These are phyloP conservation scores for Trichoderma endophyticum DNA, from an alignment of 2,329 filamentous ascomycete species.

Conservation along the genomic window DNA sequence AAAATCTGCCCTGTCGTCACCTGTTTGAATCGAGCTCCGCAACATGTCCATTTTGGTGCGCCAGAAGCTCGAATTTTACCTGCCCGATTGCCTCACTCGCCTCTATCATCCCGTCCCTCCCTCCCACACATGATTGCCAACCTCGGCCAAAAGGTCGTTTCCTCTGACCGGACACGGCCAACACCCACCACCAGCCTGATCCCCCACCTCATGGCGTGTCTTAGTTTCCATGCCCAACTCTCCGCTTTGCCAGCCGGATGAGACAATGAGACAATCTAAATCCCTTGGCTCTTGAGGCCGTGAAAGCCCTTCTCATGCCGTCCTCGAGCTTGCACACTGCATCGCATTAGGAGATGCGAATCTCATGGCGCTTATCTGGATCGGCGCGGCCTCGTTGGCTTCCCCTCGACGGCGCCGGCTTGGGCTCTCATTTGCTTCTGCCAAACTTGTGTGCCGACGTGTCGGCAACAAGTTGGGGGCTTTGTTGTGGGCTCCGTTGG, in stretches of 20 bases:
- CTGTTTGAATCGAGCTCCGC: slow-evolving; percentile 11
- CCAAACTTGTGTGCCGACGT: slow-evolving; percentile 14
- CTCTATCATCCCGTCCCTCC: slow-evolving; percentile 10
- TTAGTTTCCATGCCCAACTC: slow-evolving; percentile 19
- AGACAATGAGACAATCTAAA: slow-evolving; percentile 6
- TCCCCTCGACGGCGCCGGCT: slow-evolving; percentile 9
- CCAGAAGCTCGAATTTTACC: slow-evolving; percentile 15
- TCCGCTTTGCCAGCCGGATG: slow-evolving; percentile 9
- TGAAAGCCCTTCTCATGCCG: neutral
- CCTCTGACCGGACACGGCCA: slow-evolving; percentile 21
- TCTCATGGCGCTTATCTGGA: slow-evolving; percentile 20
- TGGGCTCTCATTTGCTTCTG: slow-evolving; percentile 18
- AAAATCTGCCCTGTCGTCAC: slow-evolving; percentile 13
- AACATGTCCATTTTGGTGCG: neutral
- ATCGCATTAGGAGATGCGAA: slow-evolving; percentile 8
- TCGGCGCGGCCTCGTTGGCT: slow-evolving; percentile 15
- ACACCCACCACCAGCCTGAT: slow-evolving; percentile 20
- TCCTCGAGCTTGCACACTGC: neutral
- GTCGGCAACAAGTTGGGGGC: slow-evolving; percentile 21
- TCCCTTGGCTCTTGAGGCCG: neutral
- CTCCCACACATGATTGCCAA: slow-evolving; percentile 14
- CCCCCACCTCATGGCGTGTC: slow-evolving; percentile 16
- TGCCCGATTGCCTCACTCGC: slow-evolving; percentile 26
- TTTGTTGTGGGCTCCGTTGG: slow-evolving; percentile 21
- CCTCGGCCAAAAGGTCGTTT: slow-evolving; percentile 17